Evolutionary conservation across 2,329 filamentous ascomycete species (phyloP).

Genomic region (Penicillium digitatum): DNA sequence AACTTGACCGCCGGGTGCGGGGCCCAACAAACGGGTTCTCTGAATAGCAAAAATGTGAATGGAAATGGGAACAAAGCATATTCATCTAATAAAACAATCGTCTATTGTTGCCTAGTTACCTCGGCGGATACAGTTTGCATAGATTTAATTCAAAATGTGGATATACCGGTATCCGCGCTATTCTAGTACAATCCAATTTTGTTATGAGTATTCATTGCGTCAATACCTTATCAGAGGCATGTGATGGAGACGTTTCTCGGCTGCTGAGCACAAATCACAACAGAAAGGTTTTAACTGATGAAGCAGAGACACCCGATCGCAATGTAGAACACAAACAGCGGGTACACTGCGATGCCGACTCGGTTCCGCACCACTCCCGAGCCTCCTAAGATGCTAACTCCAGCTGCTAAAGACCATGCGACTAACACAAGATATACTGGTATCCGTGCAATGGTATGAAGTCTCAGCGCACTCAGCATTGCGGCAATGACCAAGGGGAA

Average conservation of each 20-base stretch:
- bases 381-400: slow-evolving; percentile 90
- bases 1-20: slow-evolving; percentile 11
- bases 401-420: slow-evolving; percentile 88
- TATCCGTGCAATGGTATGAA: slow-evolving; percentile 77
- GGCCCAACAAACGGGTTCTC: slow-evolving; percentile 3
- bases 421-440: slow-evolving; percentile 87
- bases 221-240: neutral
- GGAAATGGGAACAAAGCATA: slow-evolving; percentile 2
- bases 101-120: neutral
- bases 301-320: slow-evolving; percentile 93
- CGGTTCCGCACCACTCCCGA: slow-evolving; percentile 94
- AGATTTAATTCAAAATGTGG: neutral
- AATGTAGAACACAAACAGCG: slow-evolving; percentile 91
- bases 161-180: slow-evolving; percentile 7
- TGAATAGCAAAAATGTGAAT: neutral
- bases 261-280: slow-evolving; percentile 1
- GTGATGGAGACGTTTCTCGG: neutral
- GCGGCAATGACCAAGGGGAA: slow-evolving; percentile 95
- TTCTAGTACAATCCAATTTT: slow-evolving; percentile 2
- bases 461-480: slow-evolving; percentile 74
- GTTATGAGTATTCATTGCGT: neutral
- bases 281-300: slow-evolving; percentile 64
- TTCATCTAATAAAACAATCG: neutral
- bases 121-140: neutral
- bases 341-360: slow-evolving; percentile 89